Evolutionary conservation across 139 green algal species (phyloP), one percentile per base, ranked within the genome.

Genomic region (Micractinium sp.): DNA sequence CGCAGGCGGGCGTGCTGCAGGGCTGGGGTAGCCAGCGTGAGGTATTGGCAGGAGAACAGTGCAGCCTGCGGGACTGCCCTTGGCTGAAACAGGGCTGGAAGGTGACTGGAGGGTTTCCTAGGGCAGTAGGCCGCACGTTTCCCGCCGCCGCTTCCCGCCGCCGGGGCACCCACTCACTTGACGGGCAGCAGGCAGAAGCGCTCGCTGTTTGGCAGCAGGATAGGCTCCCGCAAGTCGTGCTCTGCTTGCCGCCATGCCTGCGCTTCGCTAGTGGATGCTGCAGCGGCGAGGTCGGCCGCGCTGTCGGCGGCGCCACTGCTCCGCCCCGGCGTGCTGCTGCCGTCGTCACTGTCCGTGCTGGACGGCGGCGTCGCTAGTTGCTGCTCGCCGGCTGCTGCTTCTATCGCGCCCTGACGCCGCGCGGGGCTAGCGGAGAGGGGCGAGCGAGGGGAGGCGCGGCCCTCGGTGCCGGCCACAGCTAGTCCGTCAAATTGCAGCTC

Each of bases 151-250:
- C 22, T 71, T 71, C 63, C 63, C 63, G 63, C 22, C 4, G 63
- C 22, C 20, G 9, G 20, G 63, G 63, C 63, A 23, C 2, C 9
- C 63, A 35, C 90, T 84, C 77, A 93, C 83, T 91, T 91, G 87
- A 93, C 73, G 67, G 90, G 90, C 14, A 93, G 63, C 3, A 93
- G 53, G 87, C 90, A 93, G 74, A 93, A 93, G 16, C 90, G 82
- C 36, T 89, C 90, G 35, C 63, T 75, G 81, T 86, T 90, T 15
- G 89, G 2, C n/a, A 78, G 63, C n/a, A 93, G 76, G 69, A 93
- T 90, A 31, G 87, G 90, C 77, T 93, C 90, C 35, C 56, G 41
- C 16, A 36, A 31, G 66, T 90, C 87, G 36, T 87, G 82, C 23
- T 18, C 36, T 18, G 82, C 63, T 87, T 67, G 82, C 63, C 38